Base-by-base conservation (phyloP, 1,284 basidiomycete species). In the Ustilago cynodontis region DNA sequence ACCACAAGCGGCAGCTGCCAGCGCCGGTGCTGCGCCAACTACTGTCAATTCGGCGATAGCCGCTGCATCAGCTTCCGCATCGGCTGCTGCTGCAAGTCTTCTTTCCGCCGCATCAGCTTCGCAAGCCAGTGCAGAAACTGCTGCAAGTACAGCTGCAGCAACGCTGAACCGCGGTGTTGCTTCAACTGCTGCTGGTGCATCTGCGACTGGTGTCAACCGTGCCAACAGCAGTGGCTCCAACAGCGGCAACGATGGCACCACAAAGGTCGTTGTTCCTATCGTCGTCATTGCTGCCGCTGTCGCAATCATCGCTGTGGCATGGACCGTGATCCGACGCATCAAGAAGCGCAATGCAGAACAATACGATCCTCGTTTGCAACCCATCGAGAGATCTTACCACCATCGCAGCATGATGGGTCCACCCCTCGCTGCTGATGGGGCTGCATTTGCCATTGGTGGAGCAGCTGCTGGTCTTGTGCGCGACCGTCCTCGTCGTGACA, bases 191-290 rank as follows among this genome's bases (percentile, higher is more conserved):
- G 37, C 59, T 4, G 31, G 28, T 11, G 43, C 71, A 6, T 50
- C 61, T 26, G 43, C 65, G 5, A 54, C 71, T 6, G 65, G 65
- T 20, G 65, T 24, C 35, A 64, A 58, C 57, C 54, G 59, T 18
- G 62, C 62, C 74, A 65, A 68, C 71, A 68, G 45, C 52, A 58
- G 35, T 57, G 53, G 28, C 33, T 61, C 59, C 8, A 50, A 53
- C 11, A 58, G 26, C 33, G 41, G 58, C 37, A 67, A 56, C 45
- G 70, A 67, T 45, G 70, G 70, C 28, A 72, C 55, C 18, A 70
- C 64, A 59, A 79, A 79, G 22, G 67, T 79, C 6, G 77, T 77
- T 7, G 70, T 79, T 2, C 77, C 77, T 6, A 79, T 79, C 35
- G 73, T 76, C 7, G 67, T 78, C 7, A 64, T 79, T 16, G 64